Percentiles rank a stretch among this genome's conserved stretches.
These are phyloP conservation scores for Apostasia ramifera DNA, from an alignment of 106 monocot genomes.

Conservation along the genomic window DNA sequence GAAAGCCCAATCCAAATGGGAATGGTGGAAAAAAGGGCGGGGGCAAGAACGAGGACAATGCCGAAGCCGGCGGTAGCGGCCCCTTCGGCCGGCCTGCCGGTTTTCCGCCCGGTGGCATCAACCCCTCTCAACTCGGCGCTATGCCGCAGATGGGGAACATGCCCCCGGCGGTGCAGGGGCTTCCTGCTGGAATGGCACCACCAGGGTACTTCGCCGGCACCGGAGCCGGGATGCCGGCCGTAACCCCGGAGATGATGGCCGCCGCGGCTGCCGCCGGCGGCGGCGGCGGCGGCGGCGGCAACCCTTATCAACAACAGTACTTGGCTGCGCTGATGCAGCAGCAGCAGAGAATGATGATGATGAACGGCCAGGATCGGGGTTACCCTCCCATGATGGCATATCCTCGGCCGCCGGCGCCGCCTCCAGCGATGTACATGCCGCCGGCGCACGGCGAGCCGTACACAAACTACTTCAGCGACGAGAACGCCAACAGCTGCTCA, in stretches of 20 bases:
- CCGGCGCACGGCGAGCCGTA: constrained; percentile 25
- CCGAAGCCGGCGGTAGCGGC: too few relatives aligned
- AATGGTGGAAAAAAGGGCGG: constrained; percentile 11
- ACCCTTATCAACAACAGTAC: constrained; percentile 40
- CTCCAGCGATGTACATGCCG: constrained; percentile 17
- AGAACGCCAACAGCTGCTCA: constrained; percentile 59
- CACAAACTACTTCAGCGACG: constrained; percentile 49
- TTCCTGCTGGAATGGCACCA: constrained; percentile 22
- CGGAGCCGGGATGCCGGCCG: constrained; percentile 3
- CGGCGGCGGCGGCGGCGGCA: constrained; percentile 2
- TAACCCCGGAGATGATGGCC: constrained; percentile 15
- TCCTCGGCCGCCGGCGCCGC: constrained; percentile 12
- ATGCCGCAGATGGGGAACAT: constrained; percentile 12
- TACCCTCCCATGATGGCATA: constrained; percentile 23
- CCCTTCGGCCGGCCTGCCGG: neutral
- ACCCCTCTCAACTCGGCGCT: constrained; percentile 8
- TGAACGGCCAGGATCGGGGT: constrained; percentile 35
- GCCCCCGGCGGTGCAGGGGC: constrained; percentile 27
- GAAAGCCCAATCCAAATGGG: constrained; percentile 3
- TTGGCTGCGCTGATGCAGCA: constrained; percentile 21
- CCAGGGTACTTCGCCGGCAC: constrained; percentile 27
- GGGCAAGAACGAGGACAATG: constrained; percentile 4
- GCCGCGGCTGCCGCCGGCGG: neutral
- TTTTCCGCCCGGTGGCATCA: neutral
- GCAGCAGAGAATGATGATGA: constrained; percentile 42